Evolutionary conservation across 2,329 filamentous ascomycete genomes (phyloP).

Genomic region (Colletotrichum sp.): DNA sequence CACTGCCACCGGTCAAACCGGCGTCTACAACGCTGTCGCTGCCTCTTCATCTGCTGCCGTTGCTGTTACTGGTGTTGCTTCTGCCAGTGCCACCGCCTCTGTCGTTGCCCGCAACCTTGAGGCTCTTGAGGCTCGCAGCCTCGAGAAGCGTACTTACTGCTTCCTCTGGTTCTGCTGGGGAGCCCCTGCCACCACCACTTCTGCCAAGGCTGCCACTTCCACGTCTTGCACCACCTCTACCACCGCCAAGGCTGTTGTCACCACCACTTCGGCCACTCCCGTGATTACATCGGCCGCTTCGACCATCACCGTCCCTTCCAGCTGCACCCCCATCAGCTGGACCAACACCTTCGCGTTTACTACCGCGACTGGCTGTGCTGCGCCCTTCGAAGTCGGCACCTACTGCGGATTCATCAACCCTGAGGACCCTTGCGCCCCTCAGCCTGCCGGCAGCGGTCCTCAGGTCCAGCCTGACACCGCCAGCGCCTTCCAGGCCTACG

Average conservation of each 20-base stretch:
- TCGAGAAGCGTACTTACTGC: not conserved
- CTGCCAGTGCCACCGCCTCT: slow-evolving; percentile 2
- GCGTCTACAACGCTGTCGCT: not conserved
- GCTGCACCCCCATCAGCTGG: slow-evolving; percentile 12
- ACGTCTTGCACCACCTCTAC: not conserved
- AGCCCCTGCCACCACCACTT: not conserved
- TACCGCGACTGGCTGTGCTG: not conserved
- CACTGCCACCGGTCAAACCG: not conserved
- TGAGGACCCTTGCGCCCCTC: slow-evolving; percentile 11
- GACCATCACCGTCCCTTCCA: not conserved
- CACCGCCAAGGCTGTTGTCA: not conserved
- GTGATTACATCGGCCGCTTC: not conserved
- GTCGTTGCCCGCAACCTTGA: not conserved
- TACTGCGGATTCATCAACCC: slow-evolving; percentile 16
- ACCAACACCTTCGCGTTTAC: slow-evolving; percentile 7
- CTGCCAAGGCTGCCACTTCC: not conserved
- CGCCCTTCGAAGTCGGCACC: slow-evolving; percentile 7
- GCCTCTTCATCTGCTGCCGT: not conserved
- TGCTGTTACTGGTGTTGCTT: not conserved
- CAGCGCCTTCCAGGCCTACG: not conserved
- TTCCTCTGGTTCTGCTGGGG: not conserved
- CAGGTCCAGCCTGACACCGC: not conserved
- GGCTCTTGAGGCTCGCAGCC: not conserved
- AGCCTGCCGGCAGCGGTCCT: not conserved
- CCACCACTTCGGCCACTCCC: not conserved